phyloP scores from a whole-genome alignment of 169 alveolate species.

The Plasmodium yoelii region DNA sequence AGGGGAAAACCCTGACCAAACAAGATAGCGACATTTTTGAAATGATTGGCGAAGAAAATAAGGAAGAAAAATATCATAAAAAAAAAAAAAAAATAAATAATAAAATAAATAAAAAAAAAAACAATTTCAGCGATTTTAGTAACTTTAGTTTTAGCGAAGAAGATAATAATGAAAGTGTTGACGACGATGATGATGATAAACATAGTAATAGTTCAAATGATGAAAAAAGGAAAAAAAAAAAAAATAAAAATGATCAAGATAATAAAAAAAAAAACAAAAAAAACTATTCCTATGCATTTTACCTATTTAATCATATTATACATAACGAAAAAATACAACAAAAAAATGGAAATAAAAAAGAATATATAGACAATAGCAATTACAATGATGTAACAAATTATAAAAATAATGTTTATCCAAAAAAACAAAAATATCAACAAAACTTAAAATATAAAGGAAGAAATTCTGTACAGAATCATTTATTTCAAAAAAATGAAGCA shows the following conservation, averaged over 20 bases:
- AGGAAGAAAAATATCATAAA: neutral
- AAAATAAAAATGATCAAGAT: neutral
- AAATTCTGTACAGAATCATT: neutral
- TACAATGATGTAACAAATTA: too few species aligned
- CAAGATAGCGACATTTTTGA: neutral
- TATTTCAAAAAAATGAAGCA: neutral
- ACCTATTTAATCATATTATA: constrained; percentile 42
- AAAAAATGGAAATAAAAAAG: neutral
- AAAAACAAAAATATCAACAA: neutral
- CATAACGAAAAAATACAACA: constrained; percentile 10
- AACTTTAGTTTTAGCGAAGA: neutral
- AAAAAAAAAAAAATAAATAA: neutral
- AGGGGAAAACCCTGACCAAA: neutral
- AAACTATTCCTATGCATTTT: constrained; percentile 30
- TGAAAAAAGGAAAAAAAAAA: neutral
- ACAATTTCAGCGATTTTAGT: neutral
- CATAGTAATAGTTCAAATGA: neutral
- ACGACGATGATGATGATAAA: neutral
- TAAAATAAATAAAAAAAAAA: neutral
- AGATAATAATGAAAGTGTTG: neutral
- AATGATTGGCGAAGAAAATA: neutral
- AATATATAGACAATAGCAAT: neutral
- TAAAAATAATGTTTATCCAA: too few species aligned
- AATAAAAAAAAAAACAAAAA: constrained; percentile 28
- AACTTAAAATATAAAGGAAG: neutral